Percentiles rank a stretch among this genome's conserved stretches.
These are phyloP conservation scores for Populus hybrid DNA, from an alignment of 441 rosid species.

Conservation along the genomic window DNA sequence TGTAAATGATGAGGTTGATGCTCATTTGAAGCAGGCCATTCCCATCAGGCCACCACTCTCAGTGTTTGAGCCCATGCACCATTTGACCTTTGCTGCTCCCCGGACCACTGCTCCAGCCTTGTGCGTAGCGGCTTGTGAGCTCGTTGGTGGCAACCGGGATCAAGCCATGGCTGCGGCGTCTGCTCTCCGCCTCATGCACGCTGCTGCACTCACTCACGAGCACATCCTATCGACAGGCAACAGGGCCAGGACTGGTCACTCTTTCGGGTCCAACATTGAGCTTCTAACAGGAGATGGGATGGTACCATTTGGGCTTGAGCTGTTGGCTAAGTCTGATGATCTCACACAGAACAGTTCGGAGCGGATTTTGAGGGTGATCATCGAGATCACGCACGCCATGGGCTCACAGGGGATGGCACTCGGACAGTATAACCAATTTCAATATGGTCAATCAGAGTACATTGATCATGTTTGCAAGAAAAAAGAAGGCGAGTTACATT, in stretches of 20 bases:
- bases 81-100: constrained; percentile 38
- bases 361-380: constrained; percentile 35
- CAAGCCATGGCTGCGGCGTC: constrained; percentile 51
- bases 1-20: constrained; percentile 29
- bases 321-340: constrained; percentile 25
- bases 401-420: constrained; percentile 43
- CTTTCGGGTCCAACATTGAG: constrained; percentile 34
- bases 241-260: constrained; percentile 15
- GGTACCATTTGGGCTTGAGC: constrained; percentile 44
- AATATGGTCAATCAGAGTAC: background rate
- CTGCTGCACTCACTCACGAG: constrained; percentile 40
- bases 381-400: constrained; percentile 41
- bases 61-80: constrained; percentile 50
- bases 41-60: constrained; percentile 25
- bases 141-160: constrained; percentile 46
- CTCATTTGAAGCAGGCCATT: constrained; percentile 38
- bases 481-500: constrained; percentile 44
- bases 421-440: constrained; percentile 30
- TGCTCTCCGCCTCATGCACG: constrained; percentile 41
- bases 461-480: constrained; percentile 23
- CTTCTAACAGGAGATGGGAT: constrained; percentile 46
- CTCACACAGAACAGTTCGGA: constrained; percentile 20
- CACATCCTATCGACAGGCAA: constrained; percentile 22
- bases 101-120: constrained; percentile 39
- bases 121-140: constrained; percentile 56